Base-by-base conservation (phyloP, 176 grass and related monocot genomes). In the Oryza meyeriana region DNA sequence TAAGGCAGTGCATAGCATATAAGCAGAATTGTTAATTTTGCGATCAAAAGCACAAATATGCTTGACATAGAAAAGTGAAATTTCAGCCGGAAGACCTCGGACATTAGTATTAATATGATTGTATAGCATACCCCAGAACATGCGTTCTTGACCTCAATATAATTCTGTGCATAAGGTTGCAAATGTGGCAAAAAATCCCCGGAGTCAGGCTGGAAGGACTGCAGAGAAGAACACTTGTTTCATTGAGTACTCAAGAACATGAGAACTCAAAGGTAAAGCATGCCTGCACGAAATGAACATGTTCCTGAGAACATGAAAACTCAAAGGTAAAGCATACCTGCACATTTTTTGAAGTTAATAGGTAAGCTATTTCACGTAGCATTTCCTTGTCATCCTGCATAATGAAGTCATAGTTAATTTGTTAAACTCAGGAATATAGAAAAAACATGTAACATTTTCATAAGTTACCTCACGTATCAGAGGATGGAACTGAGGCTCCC, bases 401-500 rank as follows among this genome's bases (percentile, higher is more conserved):
- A 18, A 78, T 64, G 26, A 78, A 68, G 42, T 31, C 39, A 42
- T 26, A 64, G 20, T 64, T 78, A 29, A 64, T 78, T 52, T 64
- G 9, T 22, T 59, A 11, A 64, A 77, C 34, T 44, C 59, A 7
- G 16, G 55, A 76, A 65, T 40, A 65, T 65, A 77, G 4, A 78
- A 64, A 44, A 30, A 42, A 61, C 5, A 36, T 7, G 3, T 61
- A 26, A 78, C 44, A 10, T 44, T 63, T 78, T 40, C 39, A 28
- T 24, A 42, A 44, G 58, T 79, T 66, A 66, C 76, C 47, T 61
- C 34, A 40, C 66, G 66, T 70, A 81, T 71, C 65, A 70, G 16
- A 58, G 65, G 78, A 80, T 80, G 65, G 66, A 80, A 80, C 30
- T 80, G 65, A 70, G 65, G 78, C 78, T 80, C 78, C 65, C 31